phyloP scores from a whole-genome alignment of 2,329 filamentous ascomycete species.

The Microascus cirrosus region DNA sequence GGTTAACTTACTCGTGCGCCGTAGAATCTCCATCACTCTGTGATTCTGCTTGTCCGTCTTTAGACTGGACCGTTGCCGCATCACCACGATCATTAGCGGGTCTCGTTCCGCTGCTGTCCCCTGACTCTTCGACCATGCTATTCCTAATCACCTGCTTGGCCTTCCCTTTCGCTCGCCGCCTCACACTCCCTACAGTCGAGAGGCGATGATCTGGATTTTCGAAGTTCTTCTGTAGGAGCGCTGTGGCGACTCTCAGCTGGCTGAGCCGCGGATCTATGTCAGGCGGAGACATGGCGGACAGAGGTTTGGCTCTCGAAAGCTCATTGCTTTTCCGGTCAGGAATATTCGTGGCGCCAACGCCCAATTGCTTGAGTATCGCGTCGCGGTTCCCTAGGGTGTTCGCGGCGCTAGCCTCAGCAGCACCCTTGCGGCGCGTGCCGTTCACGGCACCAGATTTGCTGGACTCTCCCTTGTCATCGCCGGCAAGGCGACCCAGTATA shows the following conservation, averaged over 20 bases:
- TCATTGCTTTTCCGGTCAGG: background rate
- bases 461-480: background rate
- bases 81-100: conserved; percentile 2
- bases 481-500: background rate
- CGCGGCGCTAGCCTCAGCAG: background rate
- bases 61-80: conserved; percentile 10
- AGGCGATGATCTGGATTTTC: background rate
- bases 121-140: background rate
- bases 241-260: background rate
- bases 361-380: background rate
- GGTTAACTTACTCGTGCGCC: conserved; percentile 16
- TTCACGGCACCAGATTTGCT: background rate
- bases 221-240: conserved; percentile 1
- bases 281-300: background rate
- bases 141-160: background rate
- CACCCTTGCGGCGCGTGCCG: background rate
- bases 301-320: background rate
- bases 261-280: background rate
- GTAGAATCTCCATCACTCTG: conserved; percentile 7
- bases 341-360: background rate
- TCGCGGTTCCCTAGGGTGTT: background rate
- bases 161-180: background rate
- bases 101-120: background rate
- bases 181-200: background rate
- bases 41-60: conserved; percentile 6